A percentile compares a stretch with the other conserved stretches of the same genome.
These are phyloP conservation scores for Aaosphaeria pasadenensis DNA, from an alignment of 2,329 filamentous ascomycete genomes.

Conservation along the genomic window DNA sequence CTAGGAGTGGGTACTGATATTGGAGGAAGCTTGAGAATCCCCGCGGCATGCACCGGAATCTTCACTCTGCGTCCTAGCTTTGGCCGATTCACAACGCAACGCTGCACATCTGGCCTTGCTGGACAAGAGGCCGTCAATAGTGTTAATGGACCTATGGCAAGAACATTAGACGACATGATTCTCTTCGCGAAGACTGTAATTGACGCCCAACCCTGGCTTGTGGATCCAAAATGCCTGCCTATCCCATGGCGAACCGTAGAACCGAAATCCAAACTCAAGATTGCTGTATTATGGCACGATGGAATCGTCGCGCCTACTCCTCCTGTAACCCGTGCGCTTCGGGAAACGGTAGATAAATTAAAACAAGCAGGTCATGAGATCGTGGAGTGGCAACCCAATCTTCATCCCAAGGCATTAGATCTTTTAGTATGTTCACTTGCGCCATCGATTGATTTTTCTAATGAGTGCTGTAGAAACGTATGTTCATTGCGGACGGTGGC, in stretches of 20 bases:
- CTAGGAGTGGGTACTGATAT: slow-evolving; percentile 66
- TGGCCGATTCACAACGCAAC: slow-evolving; percentile 58
- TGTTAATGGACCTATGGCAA: slow-evolving; percentile 63
- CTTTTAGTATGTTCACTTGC: slow-evolving; percentile 40
- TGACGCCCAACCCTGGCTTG: slow-evolving; percentile 48
- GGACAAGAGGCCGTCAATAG: slow-evolving; percentile 64
- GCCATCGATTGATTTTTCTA: background rate
- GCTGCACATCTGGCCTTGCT: slow-evolving; percentile 55
- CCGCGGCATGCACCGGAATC: slow-evolving; percentile 57
- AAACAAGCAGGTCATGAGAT: slow-evolving; percentile 52
- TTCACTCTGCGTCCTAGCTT: slow-evolving; percentile 57
- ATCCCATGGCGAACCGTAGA: slow-evolving; percentile 52
- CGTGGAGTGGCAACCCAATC: slow-evolving; percentile 54
- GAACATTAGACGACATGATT: slow-evolving; percentile 51
- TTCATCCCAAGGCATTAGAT: slow-evolving; percentile 52
- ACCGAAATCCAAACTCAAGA: slow-evolving; percentile 49
- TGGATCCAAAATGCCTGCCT: slow-evolving; percentile 52
- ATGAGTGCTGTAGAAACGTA: slow-evolving; percentile 23
- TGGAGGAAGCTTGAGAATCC: slow-evolving; percentile 54
- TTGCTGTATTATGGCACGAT: slow-evolving; percentile 57
- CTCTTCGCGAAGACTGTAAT: slow-evolving; percentile 43
- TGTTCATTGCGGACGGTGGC: slow-evolving; percentile 53
- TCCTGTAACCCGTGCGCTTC: slow-evolving; percentile 54
- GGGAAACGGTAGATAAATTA: slow-evolving; percentile 53
- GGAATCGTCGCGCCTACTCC: slow-evolving; percentile 51